Evolutionary conservation across 1,284 basidiomycete species (phyloP).

Genomic region (Moesziomyces globuligerus): DNA sequence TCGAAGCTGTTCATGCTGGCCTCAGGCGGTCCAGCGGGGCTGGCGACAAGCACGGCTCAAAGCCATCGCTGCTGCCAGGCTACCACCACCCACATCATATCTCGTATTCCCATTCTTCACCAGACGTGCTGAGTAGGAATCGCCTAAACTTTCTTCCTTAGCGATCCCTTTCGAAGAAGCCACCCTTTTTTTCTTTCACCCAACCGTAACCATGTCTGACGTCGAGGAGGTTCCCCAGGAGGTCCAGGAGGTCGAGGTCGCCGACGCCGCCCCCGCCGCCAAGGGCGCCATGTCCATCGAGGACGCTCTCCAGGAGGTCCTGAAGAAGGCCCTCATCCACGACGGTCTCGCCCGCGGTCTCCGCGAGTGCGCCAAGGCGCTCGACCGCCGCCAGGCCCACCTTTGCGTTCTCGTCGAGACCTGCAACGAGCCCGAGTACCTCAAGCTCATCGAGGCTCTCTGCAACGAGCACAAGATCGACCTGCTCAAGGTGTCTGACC

Average conservation of each 20-base stretch:
- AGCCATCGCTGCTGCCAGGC: too few species aligned
- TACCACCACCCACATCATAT: slow-evolving; percentile 15
- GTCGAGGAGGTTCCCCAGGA: slow-evolving; percentile 64
- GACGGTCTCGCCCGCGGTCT: slow-evolving; percentile 98
- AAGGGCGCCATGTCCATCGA: slow-evolving; percentile 92
- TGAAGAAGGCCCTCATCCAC: slow-evolving; percentile 96
- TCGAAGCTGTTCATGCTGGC: too few species aligned
- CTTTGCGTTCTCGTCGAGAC: slow-evolving; percentile 99
- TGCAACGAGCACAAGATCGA: slow-evolving; percentile 99
- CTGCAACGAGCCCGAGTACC: slow-evolving; percentile 98
- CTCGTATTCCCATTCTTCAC: slow-evolving; percentile 48
- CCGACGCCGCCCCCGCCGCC: slow-evolving; percentile 75
- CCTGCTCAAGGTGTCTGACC: slow-evolving; percentile 96
- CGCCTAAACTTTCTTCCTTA: slow-evolving; percentile 25
- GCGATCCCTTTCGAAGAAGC: slow-evolving; percentile 67
- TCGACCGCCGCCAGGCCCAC: slow-evolving; percentile 98
- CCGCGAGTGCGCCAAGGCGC: slow-evolving; percentile 95
- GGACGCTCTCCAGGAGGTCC: slow-evolving; percentile 93
- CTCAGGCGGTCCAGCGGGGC: too few species aligned
- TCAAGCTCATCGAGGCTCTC: slow-evolving; percentile 99
- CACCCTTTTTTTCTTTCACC: slow-evolving; percentile 25
- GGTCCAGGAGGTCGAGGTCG: slow-evolving; percentile 75
- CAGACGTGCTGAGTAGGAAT: slow-evolving; percentile 54
- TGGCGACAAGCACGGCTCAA: too few species aligned
- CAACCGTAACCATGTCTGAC: slow-evolving; percentile 63